phyloP scores from a whole-genome alignment of 345 rosid genomes.

The Populus ilicifolia region DNA sequence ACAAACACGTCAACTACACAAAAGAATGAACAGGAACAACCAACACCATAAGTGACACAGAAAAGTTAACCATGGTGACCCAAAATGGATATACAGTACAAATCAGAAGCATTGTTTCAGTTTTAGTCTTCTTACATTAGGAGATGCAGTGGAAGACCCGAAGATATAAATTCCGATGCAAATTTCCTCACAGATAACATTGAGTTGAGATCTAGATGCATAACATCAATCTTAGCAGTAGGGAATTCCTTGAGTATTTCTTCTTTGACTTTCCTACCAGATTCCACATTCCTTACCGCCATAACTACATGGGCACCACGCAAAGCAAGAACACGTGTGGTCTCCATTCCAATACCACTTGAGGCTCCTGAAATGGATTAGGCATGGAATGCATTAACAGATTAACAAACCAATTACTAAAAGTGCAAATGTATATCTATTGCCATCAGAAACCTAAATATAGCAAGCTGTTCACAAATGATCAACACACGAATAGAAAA shows the following conservation, averaged over 20 bases:
- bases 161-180: slow-evolving; percentile 24
- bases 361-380: slow-evolving; percentile 31
- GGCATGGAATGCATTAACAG: neutral
- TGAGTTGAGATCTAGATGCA: slow-evolving; percentile 43
- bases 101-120: neutral
- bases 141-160: slow-evolving; percentile 36
- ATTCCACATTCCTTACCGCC: slow-evolving; percentile 34
- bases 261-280: slow-evolving; percentile 32
- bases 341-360: slow-evolving; percentile 41
- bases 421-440: neutral
- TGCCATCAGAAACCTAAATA: neutral
- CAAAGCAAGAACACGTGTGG: slow-evolving; percentile 36
- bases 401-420: neutral
- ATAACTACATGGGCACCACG: slow-evolving; percentile 26
- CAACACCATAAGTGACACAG: neutral
- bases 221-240: slow-evolving; percentile 27
- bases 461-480: neutral
- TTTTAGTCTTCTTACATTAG: slow-evolving; percentile 32
- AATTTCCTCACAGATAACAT: slow-evolving; percentile 39
- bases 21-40: neutral
- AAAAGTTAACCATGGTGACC: neutral
- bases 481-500: neutral
- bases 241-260: slow-evolving; percentile 28
- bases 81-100: neutral
- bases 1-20: neutral